Percentiles rank a stretch among this genome's conserved stretches.
Conservation (phyloP, 2,329 filamentous ascomycete genomes). For the Mariannaea sp. region DNA sequence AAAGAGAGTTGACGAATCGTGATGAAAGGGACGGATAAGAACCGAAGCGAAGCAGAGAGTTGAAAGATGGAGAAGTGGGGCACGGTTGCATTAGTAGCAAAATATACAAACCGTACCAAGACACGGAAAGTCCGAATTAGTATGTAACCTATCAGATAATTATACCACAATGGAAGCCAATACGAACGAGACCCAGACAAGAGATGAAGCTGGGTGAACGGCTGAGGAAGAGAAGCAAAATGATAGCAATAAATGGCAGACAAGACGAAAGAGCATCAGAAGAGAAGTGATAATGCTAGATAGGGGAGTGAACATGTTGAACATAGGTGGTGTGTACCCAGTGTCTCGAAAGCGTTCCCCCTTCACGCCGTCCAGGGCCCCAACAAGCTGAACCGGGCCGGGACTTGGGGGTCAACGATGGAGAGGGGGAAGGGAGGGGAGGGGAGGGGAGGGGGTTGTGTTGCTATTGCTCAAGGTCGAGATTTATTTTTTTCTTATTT, state of each 20-base stretch:
- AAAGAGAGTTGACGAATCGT: neutral
- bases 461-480: too few species aligned
- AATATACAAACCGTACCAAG: too few species aligned
- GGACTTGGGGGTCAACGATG: constrained; percentile 18
- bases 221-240: neutral
- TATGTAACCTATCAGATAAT: too few species aligned
- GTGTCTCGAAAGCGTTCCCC: neutral
- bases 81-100: too few species aligned
- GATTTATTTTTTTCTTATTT: too few species aligned
- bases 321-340: neutral
- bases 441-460: too few species aligned
- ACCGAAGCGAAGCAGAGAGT: neutral
- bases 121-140: too few species aligned
- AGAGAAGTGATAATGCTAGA: neutral
- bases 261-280: too few species aligned
- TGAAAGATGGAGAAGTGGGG: neutral
- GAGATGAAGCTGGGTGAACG: neutral
- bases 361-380: constrained; percentile 12
- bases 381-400: constrained; percentile 17
- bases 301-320: neutral
- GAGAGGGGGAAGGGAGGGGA: too few species aligned
- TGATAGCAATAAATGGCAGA: too few species aligned
- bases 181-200: too few species aligned
- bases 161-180: too few species aligned
- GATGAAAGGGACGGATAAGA: neutral